Base-by-base conservation (phyloP, 1,139 yeast species). In the Blastobotrys apis region DNA sequence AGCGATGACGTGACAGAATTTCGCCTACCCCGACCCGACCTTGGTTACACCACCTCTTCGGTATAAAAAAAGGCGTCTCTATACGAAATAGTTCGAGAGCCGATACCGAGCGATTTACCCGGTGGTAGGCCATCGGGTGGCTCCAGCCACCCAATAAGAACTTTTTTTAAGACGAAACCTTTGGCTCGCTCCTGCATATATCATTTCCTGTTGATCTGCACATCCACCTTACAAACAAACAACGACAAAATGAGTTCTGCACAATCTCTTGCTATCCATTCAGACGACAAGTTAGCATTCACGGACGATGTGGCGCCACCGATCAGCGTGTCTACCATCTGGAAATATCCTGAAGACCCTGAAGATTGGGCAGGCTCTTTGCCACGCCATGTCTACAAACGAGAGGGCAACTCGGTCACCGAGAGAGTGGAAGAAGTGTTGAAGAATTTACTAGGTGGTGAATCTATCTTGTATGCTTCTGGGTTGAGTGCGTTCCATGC, bases 401-500 rank as follows among this genome's bases (percentile, higher is more conserved):
- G 97, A 45, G 57, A 78, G 26, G 69, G 80, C 4, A 94, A 84
- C 55, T 94, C 94, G 5, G 84, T 81, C 53, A 73, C 83, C 5
- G 68, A 73, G 8, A 74, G 84, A 40, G 76, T 79, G 2, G 97
- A 90, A 60, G 74, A 76, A 3, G 73, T 83, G 0, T 69, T 90
- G n/a, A 74, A 76, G 1, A 63, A 71, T 30, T 65, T 87, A 21
- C 65, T 84, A 3, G 61, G 52, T 22, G 75, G 72, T 2, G 73
- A 81, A 48, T 74, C 79, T 1, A 80, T 83, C 1, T 73, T 80
- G 1, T 90, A 87, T 61, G 75, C 80, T 34, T 81, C 90, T 0
- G 97, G 97, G 0, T 65, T 87, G 34, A 72, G 86, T 43, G 94
- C 97, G 0, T 86, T 84, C 62, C 77, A 74, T 56, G 97, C 90